Evolutionary conservation across 306 rosid species (phyloP), one percentile per base, ranked within the genome.

Genomic region (Trichosanthes cucumerina): DNA sequence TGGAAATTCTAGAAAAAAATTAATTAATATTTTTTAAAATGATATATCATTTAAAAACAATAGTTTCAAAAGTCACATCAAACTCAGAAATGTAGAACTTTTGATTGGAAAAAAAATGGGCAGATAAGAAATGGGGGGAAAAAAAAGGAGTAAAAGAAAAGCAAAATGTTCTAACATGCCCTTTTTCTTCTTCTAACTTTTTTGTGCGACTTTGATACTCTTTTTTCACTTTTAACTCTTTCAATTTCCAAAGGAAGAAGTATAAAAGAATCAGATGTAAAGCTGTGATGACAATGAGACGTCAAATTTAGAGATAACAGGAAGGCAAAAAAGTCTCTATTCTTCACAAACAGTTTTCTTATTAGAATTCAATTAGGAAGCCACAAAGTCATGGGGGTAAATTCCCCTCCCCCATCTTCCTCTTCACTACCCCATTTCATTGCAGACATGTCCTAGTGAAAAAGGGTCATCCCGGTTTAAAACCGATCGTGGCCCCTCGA

Each of bases 171-270:
- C 58, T 72, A 46, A 72, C 53, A 43, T 44, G 7, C 41, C 58
- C 77, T 28, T 46, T 72, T 72, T 24, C 58, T 10, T 12, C 38
- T 34, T 65, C 21, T 7, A 70, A 44, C 23, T 70, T 71, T 62
- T 46, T 43, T n/a, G 52, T 53, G 75, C 73, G 28, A 66, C 44
- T 69, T 68, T 9, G 49, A 19, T 66, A 21, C 56, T 44, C 54
- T 7, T 36, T 36, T 70, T 70, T 24, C 76, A 70, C 53, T 43
- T 43, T n/a, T 41, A 2, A 41, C 50, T 41, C 76, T n/a, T 41
- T 24, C 59, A 72, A 47, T 72, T 72, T 72, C 58, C 77, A 72
- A 72, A 70, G 34, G 36, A 72, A 64, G 36, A 72, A 72, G 77
- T 28, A 44, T 26, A 72, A 72, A 72, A 72, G 77, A 72, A 72